Percentiles rank a stretch among this genome's conserved stretches.
phyloP scores from a whole-genome alignment of 768 basidiomycete genomes.

The Naganishia kalamii region DNA sequence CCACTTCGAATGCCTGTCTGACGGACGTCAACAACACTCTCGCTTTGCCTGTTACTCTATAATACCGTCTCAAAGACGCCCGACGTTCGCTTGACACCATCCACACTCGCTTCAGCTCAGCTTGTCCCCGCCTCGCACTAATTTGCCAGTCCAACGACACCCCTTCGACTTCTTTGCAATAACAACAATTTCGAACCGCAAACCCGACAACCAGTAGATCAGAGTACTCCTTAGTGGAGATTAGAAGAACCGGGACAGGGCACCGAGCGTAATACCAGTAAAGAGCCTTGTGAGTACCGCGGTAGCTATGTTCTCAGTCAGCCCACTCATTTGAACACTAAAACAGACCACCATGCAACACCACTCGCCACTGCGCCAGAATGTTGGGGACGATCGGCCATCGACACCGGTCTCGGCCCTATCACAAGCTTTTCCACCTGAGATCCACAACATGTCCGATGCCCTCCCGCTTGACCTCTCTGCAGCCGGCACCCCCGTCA shows the following conservation, averaged over 20 bases:
- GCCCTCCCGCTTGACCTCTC: not conserved
- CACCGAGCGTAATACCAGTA: too few species aligned
- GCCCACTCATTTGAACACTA: too few species aligned
- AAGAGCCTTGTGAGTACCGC: not conserved
- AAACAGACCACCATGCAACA: not conserved
- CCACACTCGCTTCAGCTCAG: not conserved
- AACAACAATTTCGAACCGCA: too few species aligned
- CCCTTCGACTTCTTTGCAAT: too few species aligned
- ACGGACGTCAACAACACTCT: not conserved
- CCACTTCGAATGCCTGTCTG: not conserved
- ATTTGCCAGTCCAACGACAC: too few species aligned
- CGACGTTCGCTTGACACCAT: slow-evolving; percentile 5
- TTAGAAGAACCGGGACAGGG: too few species aligned
- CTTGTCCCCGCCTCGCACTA: too few species aligned
- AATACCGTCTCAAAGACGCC: not conserved
- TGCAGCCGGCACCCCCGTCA: not conserved
- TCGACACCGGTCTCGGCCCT: slow-evolving; percentile 1
- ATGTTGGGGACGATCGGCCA: not conserved
- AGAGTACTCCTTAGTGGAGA: too few species aligned
- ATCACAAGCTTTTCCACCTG: slow-evolving; percentile 2
- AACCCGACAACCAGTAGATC: too few species aligned
- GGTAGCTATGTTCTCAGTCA: not conserved
- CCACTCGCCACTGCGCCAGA: not conserved
- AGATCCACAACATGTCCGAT: not conserved
- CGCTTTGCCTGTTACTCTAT: not conserved